phyloP scores from a whole-genome alignment of 345 rosid genomes.

The Mercurialis annua region DNA sequence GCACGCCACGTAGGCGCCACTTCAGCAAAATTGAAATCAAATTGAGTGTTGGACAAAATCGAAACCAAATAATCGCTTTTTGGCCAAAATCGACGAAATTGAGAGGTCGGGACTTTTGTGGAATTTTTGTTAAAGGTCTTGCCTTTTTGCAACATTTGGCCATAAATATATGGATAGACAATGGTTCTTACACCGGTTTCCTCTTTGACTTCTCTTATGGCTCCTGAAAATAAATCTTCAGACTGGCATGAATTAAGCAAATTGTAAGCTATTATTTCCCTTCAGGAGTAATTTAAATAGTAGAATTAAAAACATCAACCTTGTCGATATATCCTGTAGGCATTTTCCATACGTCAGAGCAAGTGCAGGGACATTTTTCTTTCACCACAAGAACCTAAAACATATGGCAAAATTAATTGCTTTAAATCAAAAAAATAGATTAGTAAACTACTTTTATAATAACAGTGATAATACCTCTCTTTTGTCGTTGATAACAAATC shows the following conservation, averaged over 20 bases:
- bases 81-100: too few relatives aligned
- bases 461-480: constrained; percentile 32
- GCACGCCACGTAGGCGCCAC: too few relatives aligned
- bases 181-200: constrained; percentile 47
- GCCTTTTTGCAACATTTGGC: too few relatives aligned
- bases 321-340: constrained; percentile 54
- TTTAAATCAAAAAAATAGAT: neutral
- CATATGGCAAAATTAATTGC: neutral
- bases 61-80: too few relatives aligned
- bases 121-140: too few relatives aligned
- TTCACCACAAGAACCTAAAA: constrained; percentile 47
- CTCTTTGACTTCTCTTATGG: constrained; percentile 55
- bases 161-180: neutral
- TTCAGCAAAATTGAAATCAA: too few relatives aligned
- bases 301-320: constrained; percentile 18
- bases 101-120: too few relatives aligned
- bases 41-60: too few relatives aligned
- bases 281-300: neutral
- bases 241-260: constrained; percentile 24
- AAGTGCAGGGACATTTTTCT: constrained; percentile 44
- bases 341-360: constrained; percentile 48
- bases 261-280: neutral
- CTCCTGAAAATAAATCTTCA: constrained; percentile 51
- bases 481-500: constrained; percentile 39
- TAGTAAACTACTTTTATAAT: neutral